Conservation (phyloP, 2,329 filamentous ascomycete genomes). For the Aspergillus novofumigatus region DNA sequence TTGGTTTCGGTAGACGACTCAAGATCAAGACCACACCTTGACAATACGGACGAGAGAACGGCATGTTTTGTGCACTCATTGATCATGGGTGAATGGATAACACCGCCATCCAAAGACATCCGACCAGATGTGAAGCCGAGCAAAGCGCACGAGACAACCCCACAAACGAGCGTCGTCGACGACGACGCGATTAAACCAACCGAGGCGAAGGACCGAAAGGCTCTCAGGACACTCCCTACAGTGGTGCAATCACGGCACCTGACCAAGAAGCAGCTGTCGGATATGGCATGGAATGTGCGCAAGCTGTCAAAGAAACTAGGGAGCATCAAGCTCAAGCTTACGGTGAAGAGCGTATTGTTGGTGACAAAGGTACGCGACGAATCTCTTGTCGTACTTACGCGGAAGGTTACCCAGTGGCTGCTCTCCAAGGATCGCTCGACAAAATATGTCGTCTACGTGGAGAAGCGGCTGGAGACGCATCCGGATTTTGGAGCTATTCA, state of each 20-base stretch:
- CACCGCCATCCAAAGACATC: constrained; percentile 12
- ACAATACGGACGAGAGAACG: constrained; percentile 39
- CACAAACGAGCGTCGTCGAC: not conserved
- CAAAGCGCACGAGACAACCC: not conserved
- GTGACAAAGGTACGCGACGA: constrained; percentile 90
- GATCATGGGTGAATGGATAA: constrained; percentile 40
- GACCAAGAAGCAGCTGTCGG: constrained; percentile 89
- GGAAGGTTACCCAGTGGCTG: constrained; percentile 76
- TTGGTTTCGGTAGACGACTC: constrained; percentile 46
- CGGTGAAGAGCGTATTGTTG: constrained; percentile 78
- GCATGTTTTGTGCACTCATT: constrained; percentile 61
- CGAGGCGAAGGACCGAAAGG: constrained; percentile 10
- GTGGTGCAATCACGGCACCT: constrained; percentile 67
- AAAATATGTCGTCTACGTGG: constrained; percentile 73
- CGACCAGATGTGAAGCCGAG: not conserved
- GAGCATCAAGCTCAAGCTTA: constrained; percentile 75
- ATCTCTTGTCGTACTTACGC: constrained; percentile 69
- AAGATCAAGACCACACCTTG: constrained; percentile 34
- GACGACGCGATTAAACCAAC: not conserved
- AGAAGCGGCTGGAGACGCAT: constrained; percentile 68
- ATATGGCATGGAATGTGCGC: constrained; percentile 95
- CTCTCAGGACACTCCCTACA: constrained; percentile 23
- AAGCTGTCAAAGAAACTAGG: constrained; percentile 83
- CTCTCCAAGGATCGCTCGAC: constrained; percentile 64
- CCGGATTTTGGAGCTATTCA: constrained; percentile 69